phyloP scores from a whole-genome alignment of 768 basidiomycete genomes.

The Sistotremastrum suecicum region DNA sequence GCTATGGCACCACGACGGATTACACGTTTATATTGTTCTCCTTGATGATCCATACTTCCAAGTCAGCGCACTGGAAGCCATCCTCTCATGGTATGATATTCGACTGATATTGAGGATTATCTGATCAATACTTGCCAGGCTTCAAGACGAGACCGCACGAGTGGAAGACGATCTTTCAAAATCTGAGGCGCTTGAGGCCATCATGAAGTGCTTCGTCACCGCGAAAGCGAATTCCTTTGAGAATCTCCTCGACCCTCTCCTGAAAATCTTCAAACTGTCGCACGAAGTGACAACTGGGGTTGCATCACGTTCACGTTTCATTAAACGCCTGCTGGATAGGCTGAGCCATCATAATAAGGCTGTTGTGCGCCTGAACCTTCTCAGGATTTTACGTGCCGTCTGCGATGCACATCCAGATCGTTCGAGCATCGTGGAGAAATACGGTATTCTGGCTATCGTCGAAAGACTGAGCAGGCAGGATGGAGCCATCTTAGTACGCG shows the following conservation, averaged over 20 bases:
- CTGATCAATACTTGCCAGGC: constrained; percentile 30
- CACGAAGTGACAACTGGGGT: constrained; percentile 58
- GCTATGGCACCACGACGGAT: constrained; percentile 90
- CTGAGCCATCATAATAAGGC: constrained; percentile 61
- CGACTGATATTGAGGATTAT: neutral
- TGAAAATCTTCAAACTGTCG: constrained; percentile 83
- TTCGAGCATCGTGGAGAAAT: constrained; percentile 66
- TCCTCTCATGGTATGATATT: constrained; percentile 65
- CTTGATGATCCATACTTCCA: constrained; percentile 84
- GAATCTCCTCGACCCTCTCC: constrained; percentile 79
- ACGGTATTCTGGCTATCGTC: constrained; percentile 71
- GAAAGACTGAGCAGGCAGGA: constrained; percentile 71
- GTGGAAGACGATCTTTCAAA: constrained; percentile 83
- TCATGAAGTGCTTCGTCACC: constrained; percentile 68
- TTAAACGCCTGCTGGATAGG: constrained; percentile 76
- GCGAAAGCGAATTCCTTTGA: constrained; percentile 88
- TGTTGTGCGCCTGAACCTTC: constrained; percentile 78
- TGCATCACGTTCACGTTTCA: constrained; percentile 65
- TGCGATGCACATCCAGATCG: constrained; percentile 87
- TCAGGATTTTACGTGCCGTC: constrained; percentile 71
- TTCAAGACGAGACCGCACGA: constrained; percentile 88
- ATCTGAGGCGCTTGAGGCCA: constrained; percentile 42
- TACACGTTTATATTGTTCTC: constrained; percentile 63
- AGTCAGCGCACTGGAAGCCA: constrained; percentile 80
- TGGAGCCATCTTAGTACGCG: constrained; percentile 80